Percentiles rank a stretch among this genome's conserved stretches.
Evolutionary conservation across 495 filamentous ascomycete species (phyloP).

Genomic region (Bombardia bombarda): DNA sequence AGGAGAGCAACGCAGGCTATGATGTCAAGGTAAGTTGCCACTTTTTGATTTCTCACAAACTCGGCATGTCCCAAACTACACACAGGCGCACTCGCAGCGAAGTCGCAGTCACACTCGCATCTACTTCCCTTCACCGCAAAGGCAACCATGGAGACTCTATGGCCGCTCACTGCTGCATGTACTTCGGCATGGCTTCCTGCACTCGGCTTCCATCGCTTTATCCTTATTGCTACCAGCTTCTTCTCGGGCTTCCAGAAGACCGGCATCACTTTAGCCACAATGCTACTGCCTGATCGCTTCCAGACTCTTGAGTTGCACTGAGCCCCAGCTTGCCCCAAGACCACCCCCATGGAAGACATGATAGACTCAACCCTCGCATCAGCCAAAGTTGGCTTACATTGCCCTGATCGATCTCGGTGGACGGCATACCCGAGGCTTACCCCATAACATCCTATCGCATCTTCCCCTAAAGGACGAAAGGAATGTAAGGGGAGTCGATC

Average conservation of each 20-base stretch:
- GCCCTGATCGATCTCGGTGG: too few relatives aligned
- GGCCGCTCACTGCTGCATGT: background rate
- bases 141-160: background rate
- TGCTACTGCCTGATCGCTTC: constrained; percentile 7
- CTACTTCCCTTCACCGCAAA: background rate
- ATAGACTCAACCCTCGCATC: background rate
- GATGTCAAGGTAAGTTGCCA: constrained; percentile 48
- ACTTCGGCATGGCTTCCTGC: constrained; percentile 7
- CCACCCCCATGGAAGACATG: background rate
- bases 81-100: too few relatives aligned
- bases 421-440: too few relatives aligned
- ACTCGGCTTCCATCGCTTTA: constrained; percentile 13
- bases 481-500: too few relatives aligned
- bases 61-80: background rate
- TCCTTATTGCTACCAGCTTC: constrained; percentile 13
- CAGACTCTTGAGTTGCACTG: background rate
- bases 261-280: constrained; percentile 18
- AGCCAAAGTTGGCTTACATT: constrained; percentile 2
- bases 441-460: too few relatives aligned
- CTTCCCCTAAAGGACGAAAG: too few relatives aligned
- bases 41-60: constrained; percentile 2
- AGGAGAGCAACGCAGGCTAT: constrained; percentile 48
- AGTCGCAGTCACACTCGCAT: background rate
- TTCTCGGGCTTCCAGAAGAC: constrained; percentile 19
- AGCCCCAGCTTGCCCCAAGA: constrained; percentile 1